Conservation (phyloP, 176 grass and related monocot genomes). For the Oryza coarctata region DNA sequence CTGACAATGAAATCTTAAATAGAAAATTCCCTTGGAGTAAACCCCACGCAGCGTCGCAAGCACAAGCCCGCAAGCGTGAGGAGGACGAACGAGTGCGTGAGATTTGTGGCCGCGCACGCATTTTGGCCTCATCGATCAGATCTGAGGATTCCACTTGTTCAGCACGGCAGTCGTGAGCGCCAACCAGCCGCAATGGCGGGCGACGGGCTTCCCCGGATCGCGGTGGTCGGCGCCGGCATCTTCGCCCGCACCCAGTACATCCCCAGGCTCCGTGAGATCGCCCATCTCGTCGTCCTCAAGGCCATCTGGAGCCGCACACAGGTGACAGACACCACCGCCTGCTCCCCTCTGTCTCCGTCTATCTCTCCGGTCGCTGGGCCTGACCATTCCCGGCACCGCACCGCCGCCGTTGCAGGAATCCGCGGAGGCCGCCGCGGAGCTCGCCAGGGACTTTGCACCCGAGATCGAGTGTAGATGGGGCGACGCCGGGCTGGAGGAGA, state of each 20-base stretch:
- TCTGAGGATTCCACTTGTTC: too few species aligned
- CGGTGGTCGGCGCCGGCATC: constrained; percentile 76
- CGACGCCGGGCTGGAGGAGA: constrained; percentile 82
- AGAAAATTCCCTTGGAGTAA: too few species aligned
- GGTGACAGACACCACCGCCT: neutral
- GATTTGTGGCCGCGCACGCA: too few species aligned
- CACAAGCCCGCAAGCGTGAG: too few species aligned
- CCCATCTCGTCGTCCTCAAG: constrained; percentile 70
- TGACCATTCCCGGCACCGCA: neutral
- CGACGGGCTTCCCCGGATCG: constrained; percentile 54
- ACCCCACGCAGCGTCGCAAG: too few species aligned
- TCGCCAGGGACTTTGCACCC: constrained; percentile 75
- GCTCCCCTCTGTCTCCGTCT: neutral
- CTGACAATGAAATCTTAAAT: too few species aligned
- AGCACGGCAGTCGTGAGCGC: too few species aligned
- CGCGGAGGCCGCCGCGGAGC: constrained; percentile 61
- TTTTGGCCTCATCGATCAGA: too few species aligned
- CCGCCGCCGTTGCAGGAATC: constrained; percentile 56
- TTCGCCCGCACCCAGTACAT: constrained; percentile 92
- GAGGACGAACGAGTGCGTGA: too few species aligned
- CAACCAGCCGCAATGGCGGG: constrained; percentile 6
- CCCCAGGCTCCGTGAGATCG: constrained; percentile 81
- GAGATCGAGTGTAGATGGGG: constrained; percentile 82
- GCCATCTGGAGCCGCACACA: constrained; percentile 87
- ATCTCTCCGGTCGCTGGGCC: neutral